phyloP scores from a whole-genome alignment of 2,329 filamentous ascomycete genomes.

The Fusarium neocosmosporiellum region DNA sequence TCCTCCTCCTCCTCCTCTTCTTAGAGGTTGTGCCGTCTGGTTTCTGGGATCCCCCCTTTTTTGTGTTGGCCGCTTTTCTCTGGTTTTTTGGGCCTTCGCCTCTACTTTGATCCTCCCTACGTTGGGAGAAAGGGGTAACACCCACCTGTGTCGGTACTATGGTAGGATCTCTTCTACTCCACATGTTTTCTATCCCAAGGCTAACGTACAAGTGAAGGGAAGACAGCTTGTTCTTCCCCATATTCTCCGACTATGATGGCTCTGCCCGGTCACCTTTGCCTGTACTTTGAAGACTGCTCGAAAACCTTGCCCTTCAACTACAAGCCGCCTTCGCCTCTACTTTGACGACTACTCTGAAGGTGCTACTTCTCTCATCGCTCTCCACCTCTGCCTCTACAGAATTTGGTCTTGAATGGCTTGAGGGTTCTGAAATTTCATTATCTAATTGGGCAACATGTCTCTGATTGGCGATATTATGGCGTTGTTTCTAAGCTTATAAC shows the following conservation, averaged over 20 bases:
- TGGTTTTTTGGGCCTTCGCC: not conserved
- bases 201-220: not conserved
- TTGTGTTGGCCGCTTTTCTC: not conserved
- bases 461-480: no score
- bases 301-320: no score
- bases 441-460: no score
- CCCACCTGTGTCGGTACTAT: not conserved
- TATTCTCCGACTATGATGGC: not conserved
- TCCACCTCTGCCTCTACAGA: no score
- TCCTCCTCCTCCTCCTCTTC: not conserved
- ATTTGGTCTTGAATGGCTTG: no score
- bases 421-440: no score
- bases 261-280: not conserved
- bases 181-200: not conserved
- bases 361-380: no score
- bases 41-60: not conserved
- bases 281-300: not conserved
- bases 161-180: not conserved
- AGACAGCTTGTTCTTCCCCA: not conserved
- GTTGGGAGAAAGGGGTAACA: not conserved
- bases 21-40: not conserved
- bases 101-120: not conserved
- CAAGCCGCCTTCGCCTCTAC: no score
- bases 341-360: no score
- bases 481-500: no score